These are phyloP conservation scores for Plasmodium vivax DNA, from an alignment of 169 alveolate species.

Conservation along the genomic window DNA sequence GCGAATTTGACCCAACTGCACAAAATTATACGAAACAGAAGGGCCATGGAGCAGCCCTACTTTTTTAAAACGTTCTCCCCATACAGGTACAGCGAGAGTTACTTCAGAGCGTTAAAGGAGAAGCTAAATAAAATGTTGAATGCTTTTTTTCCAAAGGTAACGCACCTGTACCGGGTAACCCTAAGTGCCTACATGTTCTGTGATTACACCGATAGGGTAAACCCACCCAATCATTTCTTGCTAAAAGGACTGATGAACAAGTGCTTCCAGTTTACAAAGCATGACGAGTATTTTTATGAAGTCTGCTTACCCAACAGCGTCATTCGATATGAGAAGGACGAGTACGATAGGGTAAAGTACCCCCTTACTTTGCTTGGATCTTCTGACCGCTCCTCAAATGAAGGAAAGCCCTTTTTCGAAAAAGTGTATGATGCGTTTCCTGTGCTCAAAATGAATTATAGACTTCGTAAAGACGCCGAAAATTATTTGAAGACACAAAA, in stretches of 20 bases:
- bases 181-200: constrained; percentile 75
- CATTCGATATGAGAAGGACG: constrained; percentile 51
- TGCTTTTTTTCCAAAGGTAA: constrained; percentile 29
- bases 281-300: constrained; percentile 56
- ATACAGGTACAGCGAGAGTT: constrained; percentile 10
- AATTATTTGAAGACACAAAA: constrained; percentile 17
- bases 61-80: constrained; percentile 56
- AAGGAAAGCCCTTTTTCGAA: constrained; percentile 73
- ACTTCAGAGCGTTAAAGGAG: constrained; percentile 62
- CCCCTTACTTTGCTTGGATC: constrained; percentile 63
- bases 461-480: constrained; percentile 8
- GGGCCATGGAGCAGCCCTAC: neutral
- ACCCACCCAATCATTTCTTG: constrained; percentile 69
- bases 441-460: constrained; percentile 40
- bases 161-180: constrained; percentile 52
- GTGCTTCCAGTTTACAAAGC: constrained; percentile 27
- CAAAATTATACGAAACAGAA: constrained; percentile 29
- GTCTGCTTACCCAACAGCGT: constrained; percentile 70
- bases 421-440: constrained; percentile 73
- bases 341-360: constrained; percentile 24
- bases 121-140: constrained; percentile 55
- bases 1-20: constrained; percentile 19
- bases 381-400: constrained; percentile 41
- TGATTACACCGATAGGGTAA: constrained; percentile 58
- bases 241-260: constrained; percentile 54